These are phyloP conservation scores for Scheffersomyces segobiensis DNA, from an alignment of 1,139 yeast species.

Conservation along the genomic window DNA sequence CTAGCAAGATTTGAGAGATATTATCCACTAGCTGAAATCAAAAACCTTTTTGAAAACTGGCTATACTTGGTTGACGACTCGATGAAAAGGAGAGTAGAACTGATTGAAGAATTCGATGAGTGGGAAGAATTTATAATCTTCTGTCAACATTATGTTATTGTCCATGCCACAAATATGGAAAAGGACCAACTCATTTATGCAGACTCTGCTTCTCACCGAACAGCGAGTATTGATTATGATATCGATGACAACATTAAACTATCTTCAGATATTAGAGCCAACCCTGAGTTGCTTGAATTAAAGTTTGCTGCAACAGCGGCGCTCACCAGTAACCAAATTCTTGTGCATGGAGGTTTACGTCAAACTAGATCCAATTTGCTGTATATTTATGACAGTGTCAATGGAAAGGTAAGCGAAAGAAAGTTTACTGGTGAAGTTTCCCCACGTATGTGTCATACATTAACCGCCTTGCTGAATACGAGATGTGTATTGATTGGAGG, in stretches of 20 bases:
- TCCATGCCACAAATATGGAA: slow-evolving; percentile 59
- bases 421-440: slow-evolving; percentile 7
- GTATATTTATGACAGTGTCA: slow-evolving; percentile 13
- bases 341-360: slow-evolving; percentile 57
- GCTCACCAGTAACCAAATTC: slow-evolving; percentile 20
- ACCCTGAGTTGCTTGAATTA: slow-evolving; percentile 26
- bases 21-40: slow-evolving; percentile 51
- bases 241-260: slow-evolving; percentile 9
- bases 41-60: slow-evolving; percentile 65
- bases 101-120: slow-evolving; percentile 75
- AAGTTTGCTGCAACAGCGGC: slow-evolving; percentile 49
- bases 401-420: slow-evolving; percentile 1
- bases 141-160: slow-evolving; percentile 72
- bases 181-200: slow-evolving; percentile 4
- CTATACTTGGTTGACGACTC: slow-evolving; percentile 36
- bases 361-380: slow-evolving; percentile 39
- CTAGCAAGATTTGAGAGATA: slow-evolving; percentile 45
- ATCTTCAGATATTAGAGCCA: slow-evolving; percentile 1
- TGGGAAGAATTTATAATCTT: slow-evolving; percentile 80
- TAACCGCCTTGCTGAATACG: slow-evolving; percentile 33
- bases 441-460: slow-evolving; percentile 63
- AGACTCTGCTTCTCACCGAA: background rate
- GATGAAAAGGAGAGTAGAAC: slow-evolving; percentile 43
- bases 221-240: slow-evolving; percentile 1
- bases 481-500: slow-evolving; percentile 62